Evolutionary conservation across 805 yeast genomes (phyloP).

Genomic region (Wickerhamiella lipophila): DNA sequence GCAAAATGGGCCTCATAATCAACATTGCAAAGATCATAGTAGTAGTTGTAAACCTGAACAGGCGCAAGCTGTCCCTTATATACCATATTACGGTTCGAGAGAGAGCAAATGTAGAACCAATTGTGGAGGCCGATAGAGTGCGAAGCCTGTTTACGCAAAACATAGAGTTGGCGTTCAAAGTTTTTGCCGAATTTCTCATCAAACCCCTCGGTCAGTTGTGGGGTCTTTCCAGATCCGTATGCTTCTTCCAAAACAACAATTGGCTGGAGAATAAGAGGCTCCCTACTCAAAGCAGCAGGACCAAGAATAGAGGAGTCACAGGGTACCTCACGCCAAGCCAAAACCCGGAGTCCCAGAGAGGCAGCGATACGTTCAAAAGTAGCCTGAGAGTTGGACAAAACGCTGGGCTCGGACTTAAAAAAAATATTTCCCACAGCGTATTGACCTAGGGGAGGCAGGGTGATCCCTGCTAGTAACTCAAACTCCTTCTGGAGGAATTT

Average conservation of each 20-base stretch:
- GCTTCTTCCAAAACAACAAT: slow-evolving; percentile 56
- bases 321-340: slow-evolving; percentile 94
- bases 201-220: slow-evolving; percentile 23
- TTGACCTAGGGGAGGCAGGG: slow-evolving; percentile 67
- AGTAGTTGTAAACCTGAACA: slow-evolving; percentile 86
- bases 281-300: slow-evolving; percentile 87
- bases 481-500: slow-evolving; percentile 77
- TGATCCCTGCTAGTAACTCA: slow-evolving; percentile 49
- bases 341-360: slow-evolving; percentile 62
- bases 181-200: slow-evolving; percentile 47
- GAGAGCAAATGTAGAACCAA: slow-evolving; percentile 94
- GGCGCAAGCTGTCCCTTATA: slow-evolving; percentile 98
- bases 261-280: slow-evolving; percentile 89
- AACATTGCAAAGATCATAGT: slow-evolving; percentile 81
- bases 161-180: slow-evolving; percentile 73
- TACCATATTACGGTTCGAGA: slow-evolving; percentile 78
- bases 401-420: slow-evolving; percentile 70
- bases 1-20: slow-evolving; percentile 94
- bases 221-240: slow-evolving; percentile 31
- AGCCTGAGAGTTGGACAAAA: slow-evolving; percentile 53
- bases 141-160: slow-evolving; percentile 78
- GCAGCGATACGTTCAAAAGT: slow-evolving; percentile 74
- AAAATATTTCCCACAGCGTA: slow-evolving; percentile 93
- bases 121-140: slow-evolving; percentile 87
- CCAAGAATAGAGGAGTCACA: slow-evolving; percentile 90